Evolutionary conservation across 2,329 filamentous ascomycete genomes (phyloP).

Genomic region (Nigrograna mackinnonii): DNA sequence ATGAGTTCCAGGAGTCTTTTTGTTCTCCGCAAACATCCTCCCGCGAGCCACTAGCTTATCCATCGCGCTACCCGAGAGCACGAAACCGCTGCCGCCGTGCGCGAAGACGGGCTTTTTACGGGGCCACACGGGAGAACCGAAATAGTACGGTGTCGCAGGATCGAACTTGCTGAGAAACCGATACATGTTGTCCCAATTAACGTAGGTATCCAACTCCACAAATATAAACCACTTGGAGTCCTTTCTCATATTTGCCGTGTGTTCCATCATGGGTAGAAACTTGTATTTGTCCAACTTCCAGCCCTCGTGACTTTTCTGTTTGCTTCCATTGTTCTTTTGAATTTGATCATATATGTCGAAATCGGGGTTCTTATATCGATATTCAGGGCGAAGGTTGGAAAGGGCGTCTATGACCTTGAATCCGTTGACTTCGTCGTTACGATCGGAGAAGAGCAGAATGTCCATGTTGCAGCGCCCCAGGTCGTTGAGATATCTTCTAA

Average conservation of each 20-base stretch:
- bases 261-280: slow-evolving; percentile 59
- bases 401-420: slow-evolving; percentile 52
- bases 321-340: slow-evolving; percentile 41
- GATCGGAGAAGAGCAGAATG: slow-evolving; percentile 63
- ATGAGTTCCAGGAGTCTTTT: slow-evolving; percentile 33
- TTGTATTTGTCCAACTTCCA: slow-evolving; percentile 64
- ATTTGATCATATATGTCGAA: slow-evolving; percentile 55
- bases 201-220: slow-evolving; percentile 41
- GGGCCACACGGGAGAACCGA: slow-evolving; percentile 43
- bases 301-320: slow-evolving; percentile 52
- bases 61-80: slow-evolving; percentile 55
- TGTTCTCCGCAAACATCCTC: slow-evolving; percentile 37
- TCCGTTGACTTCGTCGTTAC: slow-evolving; percentile 55
- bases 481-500: slow-evolving; percentile 60
- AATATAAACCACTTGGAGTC: slow-evolving; percentile 41
- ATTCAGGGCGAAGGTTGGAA: slow-evolving; percentile 45
- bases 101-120: slow-evolving; percentile 42
- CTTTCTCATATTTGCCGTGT: slow-evolving; percentile 44
- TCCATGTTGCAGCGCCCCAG: slow-evolving; percentile 60
- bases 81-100: slow-evolving; percentile 48
- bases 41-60: slow-evolving; percentile 42
- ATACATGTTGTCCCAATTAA: slow-evolving; percentile 44
- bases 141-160: slow-evolving; percentile 40
- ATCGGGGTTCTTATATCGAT: slow-evolving; percentile 50
- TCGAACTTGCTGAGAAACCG: slow-evolving; percentile 44